Evolutionary conservation across 2,329 filamentous ascomycete genomes (phyloP).

Genomic region (Apiospora aurea): DNA sequence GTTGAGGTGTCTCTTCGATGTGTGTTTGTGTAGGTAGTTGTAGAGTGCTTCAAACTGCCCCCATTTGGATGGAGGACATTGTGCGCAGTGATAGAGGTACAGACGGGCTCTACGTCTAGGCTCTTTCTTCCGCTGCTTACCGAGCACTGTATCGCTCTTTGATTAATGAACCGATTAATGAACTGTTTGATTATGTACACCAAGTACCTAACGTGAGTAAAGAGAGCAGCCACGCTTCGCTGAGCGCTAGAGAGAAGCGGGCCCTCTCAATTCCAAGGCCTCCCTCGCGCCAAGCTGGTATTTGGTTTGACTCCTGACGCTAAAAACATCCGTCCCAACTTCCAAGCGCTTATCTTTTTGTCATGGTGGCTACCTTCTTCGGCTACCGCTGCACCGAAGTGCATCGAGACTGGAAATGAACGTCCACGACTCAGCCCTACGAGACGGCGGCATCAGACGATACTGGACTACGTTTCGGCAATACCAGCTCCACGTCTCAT

Average conservation of each 20-base stretch:
- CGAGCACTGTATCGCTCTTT: too few species aligned
- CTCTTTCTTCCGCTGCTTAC: too few species aligned
- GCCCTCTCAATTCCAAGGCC: neutral
- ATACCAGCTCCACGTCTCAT: neutral
- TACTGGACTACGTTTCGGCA: constrained; percentile 1
- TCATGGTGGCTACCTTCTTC: neutral
- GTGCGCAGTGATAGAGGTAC: too few species aligned
- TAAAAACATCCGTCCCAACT: neutral
- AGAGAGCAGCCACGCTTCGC: too few species aligned
- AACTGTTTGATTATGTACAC: too few species aligned
- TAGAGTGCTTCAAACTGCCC: too few species aligned
- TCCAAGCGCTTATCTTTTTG: neutral
- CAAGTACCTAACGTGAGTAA: too few species aligned
- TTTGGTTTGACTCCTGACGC: neutral
- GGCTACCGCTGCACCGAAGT: neutral
- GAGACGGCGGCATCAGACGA: neutral
- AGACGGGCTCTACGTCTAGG: too few species aligned
- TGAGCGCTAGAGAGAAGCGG: neutral
- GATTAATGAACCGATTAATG: too few species aligned
- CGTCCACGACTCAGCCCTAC: neutral
- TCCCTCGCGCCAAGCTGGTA: neutral
- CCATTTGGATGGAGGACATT: too few species aligned
- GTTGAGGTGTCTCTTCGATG: too few species aligned
- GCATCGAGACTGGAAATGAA: neutral
- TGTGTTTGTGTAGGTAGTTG: too few species aligned